A percentile compares a stretch with the other conserved stretches of the same genome.
These are phyloP conservation scores for Exophiala dermatitidis DNA, from an alignment of 2,329 filamentous ascomycete species.

Conservation along the genomic window DNA sequence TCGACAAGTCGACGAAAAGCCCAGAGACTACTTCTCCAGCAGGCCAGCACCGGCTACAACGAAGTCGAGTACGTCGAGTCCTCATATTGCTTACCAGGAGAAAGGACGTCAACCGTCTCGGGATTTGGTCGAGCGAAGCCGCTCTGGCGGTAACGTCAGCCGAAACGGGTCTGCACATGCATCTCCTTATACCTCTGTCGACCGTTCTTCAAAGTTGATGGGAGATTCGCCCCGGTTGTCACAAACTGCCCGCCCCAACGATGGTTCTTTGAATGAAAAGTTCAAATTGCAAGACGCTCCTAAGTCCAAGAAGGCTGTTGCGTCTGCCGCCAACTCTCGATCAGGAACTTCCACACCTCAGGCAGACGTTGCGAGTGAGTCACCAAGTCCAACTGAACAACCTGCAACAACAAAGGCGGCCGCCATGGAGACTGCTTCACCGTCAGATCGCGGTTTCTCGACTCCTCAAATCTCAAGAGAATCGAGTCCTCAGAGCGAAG, in stretches of 20 bases:
- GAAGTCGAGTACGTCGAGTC: slow-evolving; percentile 43
- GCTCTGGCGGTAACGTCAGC: slow-evolving; percentile 30
- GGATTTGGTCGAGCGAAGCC: slow-evolving; percentile 32
- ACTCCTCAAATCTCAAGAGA: slow-evolving; percentile 53
- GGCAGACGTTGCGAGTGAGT: slow-evolving; percentile 11
- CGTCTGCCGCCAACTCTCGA: slow-evolving; percentile 36
- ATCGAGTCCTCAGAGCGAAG: slow-evolving; percentile 49
- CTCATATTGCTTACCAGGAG: slow-evolving; percentile 89
- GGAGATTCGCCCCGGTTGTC: slow-evolving; percentile 16
- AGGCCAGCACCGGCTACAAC: slow-evolving; percentile 22
- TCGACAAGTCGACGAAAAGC: slow-evolving; percentile 45
- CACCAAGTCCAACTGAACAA: slow-evolving; percentile 7
- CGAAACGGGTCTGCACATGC: slow-evolving; percentile 24
- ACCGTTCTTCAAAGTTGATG: slow-evolving; percentile 7
- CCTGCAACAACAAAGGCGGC: slow-evolving; percentile 15
- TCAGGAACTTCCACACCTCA: slow-evolving; percentile 22
- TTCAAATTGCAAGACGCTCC: slow-evolving; percentile 79
- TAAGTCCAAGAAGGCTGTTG: slow-evolving; percentile 47
- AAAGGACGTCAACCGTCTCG: slow-evolving; percentile 54
- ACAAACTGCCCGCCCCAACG: slow-evolving; percentile 15
- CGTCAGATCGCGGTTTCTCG: slow-evolving; percentile 29
- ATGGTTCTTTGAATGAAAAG: slow-evolving; percentile 42
- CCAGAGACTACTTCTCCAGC: slow-evolving; percentile 52
- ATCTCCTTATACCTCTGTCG: slow-evolving; percentile 15
- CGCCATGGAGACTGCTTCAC: slow-evolving; percentile 30